Evolutionary conservation across 305 asterid genomes (phyloP), one percentile per base, ranked within the genome.

Genomic region (Ilex paraguariensis): DNA sequence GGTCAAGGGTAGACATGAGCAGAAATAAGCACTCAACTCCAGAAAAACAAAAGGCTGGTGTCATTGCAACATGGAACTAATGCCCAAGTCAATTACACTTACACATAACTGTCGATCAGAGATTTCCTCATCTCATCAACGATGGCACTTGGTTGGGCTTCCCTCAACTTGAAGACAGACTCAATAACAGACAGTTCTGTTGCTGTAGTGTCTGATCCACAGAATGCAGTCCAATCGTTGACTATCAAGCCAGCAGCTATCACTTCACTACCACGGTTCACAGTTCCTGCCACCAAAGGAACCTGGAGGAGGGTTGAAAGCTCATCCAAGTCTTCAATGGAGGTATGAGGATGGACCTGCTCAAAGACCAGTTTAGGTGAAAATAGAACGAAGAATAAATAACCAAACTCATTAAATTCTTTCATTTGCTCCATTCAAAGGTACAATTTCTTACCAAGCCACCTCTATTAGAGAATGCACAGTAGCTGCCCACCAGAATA

Each of bases 151-250:
- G 98, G 96, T 65, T 82, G 88, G 68, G 87, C 94, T 59, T 85
- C 95, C 70, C 95, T 84, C 72, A 88, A 68, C 87, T 87, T 88
- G 82, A 91, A 91, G 28, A 88, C 95, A 2, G 83, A 85, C 80
- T 87, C 95, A 14, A 88, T 73, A 12, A 91, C 95, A 2, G 95
- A 83, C 65, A 88, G 60, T 81, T 91, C 98, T 0, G 98, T 88
- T 50, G 96, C 98, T 66, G 98, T 88, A 7, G 98, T 91, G 71
- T 87, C 96, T 2, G 97, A 82, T 17, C 97, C 98, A 56, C 97
- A 88, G 74, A 91, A 91, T 3, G 93, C 98, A 1, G 95, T 83
- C 96, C 97, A 91, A 77, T 91, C 95, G 56, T 88, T 91, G 15
- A 87, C 96, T 0, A 76, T 67, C 81, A 91, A 66, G 46, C 96